Percentiles rank a stretch among this genome's conserved stretches.
These are phyloP conservation scores for Solanum appendiculatum DNA, from an alignment of 257 asterid species.

Conservation along the genomic window DNA sequence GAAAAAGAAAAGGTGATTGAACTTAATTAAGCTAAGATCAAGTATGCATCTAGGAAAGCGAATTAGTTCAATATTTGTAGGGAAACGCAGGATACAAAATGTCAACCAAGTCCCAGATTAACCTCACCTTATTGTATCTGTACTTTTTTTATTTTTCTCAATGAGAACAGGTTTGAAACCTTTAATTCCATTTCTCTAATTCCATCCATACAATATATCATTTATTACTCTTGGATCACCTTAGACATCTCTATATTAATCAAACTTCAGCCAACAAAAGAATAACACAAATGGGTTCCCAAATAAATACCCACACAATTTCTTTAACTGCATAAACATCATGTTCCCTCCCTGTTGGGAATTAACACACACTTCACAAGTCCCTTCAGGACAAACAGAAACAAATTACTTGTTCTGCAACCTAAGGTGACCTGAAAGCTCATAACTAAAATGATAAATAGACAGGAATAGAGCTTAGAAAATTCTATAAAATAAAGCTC, in stretches of 20 bases:
- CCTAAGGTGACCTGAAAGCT: not conserved
- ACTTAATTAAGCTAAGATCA: not conserved
- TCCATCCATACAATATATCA: not conserved
- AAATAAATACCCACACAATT: not conserved
- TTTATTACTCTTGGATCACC: not conserved
- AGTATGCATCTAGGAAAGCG: not conserved
- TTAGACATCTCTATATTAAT: not conserved
- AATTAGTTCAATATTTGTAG: not conserved
- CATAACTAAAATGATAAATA: not conserved
- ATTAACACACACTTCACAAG: not conserved
- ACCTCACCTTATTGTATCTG: not conserved
- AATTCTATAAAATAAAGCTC: not conserved
- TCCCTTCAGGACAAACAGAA: not conserved
- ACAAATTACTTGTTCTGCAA: not conserved
- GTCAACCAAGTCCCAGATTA: not conserved
- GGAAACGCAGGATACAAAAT: not conserved
- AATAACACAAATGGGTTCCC: not conserved
- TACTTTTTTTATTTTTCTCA: not conserved
- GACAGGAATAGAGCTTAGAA: not conserved
- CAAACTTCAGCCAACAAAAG: not conserved
- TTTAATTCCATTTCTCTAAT: not conserved
- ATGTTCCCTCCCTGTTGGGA: not conserved
- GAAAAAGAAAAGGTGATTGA: not conserved
- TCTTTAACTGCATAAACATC: not conserved
- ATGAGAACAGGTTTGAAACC: not conserved